Base-by-base conservation (phyloP, 768 basidiomycete genomes). In the Xerocomellus dryophilus region DNA sequence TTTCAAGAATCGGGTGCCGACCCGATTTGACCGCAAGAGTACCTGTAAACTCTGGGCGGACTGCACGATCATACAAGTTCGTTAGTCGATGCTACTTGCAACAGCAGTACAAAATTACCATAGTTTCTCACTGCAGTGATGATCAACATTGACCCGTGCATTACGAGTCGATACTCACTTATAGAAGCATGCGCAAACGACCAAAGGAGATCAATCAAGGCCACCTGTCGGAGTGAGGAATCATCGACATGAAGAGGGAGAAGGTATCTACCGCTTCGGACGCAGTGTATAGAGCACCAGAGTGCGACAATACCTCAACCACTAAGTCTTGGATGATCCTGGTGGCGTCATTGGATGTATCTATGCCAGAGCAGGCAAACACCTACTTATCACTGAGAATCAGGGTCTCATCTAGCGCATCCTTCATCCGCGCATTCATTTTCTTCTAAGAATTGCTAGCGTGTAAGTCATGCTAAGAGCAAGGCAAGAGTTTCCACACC, bases 11-110 rank as follows among this genome's bases (percentile, higher is more conserved):
- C 1, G 96, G 94, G 66, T 98, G 94, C 3, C 91, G 80, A 1
- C 94, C 93, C 0, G 82, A 80, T 68, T 93, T 95, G 69, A 98
- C 86, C 1, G 93, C 93, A 8, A 94, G 74, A 3, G 91, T 94
- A 2, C 85, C 89, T 7, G 92, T 94, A 63, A 92, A 93, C 61
- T 96, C 93, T 1, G 95, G 95, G 5, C 94, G 90, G 21, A 88
- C 93, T 94, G 31, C 36, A 31, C 12, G 20, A 23, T 23, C 17
- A 15, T 17, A 40, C 29, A 43, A 2, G 43, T 34, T 7, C 10
- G 18, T 51, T 12, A 42, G 40, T n/a, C 15, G 31, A 41, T n/a
- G 17, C 25, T 25, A 2, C 31, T 17, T 8, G 32, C 21, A 42
- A 34, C 11, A 47, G 12, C 0, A 34, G 2, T 5, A 32, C 11